A percentile compares a stretch with the other conserved stretches of the same genome.
Conservation (phyloP, 495 filamentous ascomycete genomes). For the Usnea hakonensis region DNA sequence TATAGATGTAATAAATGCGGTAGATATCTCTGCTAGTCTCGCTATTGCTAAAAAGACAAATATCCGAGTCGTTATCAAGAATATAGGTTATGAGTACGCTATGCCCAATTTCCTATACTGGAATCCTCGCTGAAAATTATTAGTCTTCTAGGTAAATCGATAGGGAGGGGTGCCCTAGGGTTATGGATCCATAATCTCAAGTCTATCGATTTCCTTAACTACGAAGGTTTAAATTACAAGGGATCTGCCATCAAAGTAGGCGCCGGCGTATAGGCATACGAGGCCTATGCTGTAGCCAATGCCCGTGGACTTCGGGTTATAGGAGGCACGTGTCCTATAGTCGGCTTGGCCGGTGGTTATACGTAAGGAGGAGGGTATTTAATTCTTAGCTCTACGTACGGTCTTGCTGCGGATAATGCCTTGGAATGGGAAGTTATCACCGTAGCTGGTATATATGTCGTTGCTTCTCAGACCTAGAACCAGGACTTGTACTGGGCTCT, state of each 20-base stretch:
- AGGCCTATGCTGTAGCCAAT: slow-evolving; percentile 40
- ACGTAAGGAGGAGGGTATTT: not conserved
- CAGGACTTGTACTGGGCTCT: slow-evolving; percentile 1
- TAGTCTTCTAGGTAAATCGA: slow-evolving; percentile 48
- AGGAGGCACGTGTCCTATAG: slow-evolving; percentile 16
- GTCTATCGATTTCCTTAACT: slow-evolving; percentile 36
- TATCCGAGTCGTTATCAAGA: slow-evolving; percentile 56
- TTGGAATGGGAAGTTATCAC: slow-evolving; percentile 1
- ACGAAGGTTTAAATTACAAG: slow-evolving; percentile 27
- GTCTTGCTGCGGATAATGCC: not conserved
- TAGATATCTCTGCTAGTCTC: slow-evolving; percentile 50
- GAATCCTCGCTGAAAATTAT: not conserved
- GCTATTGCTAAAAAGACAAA: slow-evolving; percentile 55
- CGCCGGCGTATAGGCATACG: slow-evolving; percentile 39
- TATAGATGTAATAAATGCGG: slow-evolving; percentile 48
- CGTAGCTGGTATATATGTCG: not conserved
- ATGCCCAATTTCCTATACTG: not conserved
- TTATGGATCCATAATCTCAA: slow-evolving; percentile 59
- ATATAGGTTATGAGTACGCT: slow-evolving; percentile 56
- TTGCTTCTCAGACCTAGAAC: not conserved
- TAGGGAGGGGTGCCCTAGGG: slow-evolving; percentile 46
- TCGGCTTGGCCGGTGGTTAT: slow-evolving; percentile 32
- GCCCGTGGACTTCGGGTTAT: not conserved
- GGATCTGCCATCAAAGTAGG: slow-evolving; percentile 44
- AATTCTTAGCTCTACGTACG: not conserved